phyloP scores from a whole-genome alignment of 2,329 filamentous ascomycete species.

The Penicillium occitanis region DNA sequence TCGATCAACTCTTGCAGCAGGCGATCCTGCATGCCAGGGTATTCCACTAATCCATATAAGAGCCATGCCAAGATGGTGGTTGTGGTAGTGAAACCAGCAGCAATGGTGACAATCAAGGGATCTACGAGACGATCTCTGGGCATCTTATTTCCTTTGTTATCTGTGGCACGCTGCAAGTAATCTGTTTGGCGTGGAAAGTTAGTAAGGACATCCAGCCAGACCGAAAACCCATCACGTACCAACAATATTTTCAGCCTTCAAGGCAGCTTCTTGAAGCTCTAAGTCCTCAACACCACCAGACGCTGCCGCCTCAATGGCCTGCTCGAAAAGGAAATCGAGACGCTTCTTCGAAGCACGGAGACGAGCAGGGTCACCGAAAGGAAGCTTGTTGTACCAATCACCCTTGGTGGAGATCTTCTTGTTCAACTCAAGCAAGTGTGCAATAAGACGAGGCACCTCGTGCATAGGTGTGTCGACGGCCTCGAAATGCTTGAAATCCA shows the following conservation, averaged over 20 bases:
- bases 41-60: constrained; percentile 54
- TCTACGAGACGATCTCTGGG: background rate
- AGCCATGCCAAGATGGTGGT: constrained; percentile 60
- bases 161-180: constrained; percentile 6
- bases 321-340: background rate
- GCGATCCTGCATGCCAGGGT: constrained; percentile 57
- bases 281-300: constrained; percentile 27
- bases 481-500: constrained; percentile 49
- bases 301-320: constrained; percentile 21
- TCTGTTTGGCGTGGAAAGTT: constrained; percentile 25
- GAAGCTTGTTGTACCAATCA: constrained; percentile 57
- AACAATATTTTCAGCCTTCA: constrained; percentile 39
- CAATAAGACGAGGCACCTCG: constrained; percentile 54
- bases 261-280: constrained; percentile 47
- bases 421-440: constrained; percentile 55
- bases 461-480: constrained; percentile 49
- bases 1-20: constrained; percentile 60
- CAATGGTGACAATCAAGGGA: constrained; percentile 51
- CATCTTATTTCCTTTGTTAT: constrained; percentile 15
- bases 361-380: constrained; percentile 53
- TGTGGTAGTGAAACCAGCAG: constrained; percentile 62
- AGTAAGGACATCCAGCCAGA: background rate
- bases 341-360: background rate
- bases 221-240: constrained; percentile 28
- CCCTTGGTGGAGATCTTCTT: constrained; percentile 59